Percentiles rank a stretch among this genome's conserved stretches.
Conservation (phyloP, 108 stramenopile species). For the Nitzschia palea region DNA sequence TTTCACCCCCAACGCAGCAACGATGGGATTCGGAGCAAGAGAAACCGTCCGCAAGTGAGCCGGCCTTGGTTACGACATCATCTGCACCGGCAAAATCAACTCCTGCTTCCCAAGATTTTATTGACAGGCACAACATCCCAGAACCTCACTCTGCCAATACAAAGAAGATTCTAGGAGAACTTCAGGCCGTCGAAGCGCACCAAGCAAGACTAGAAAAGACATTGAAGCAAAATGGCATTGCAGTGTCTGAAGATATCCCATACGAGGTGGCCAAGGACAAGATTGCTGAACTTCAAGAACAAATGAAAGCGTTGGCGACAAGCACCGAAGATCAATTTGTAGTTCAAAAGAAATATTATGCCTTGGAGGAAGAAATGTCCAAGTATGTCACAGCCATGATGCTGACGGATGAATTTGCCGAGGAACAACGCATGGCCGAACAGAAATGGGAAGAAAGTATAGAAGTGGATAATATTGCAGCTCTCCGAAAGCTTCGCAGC, state of each 20-base stretch:
- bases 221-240: slow-evolving; percentile 27
- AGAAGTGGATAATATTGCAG: slow-evolving; percentile 29
- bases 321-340: slow-evolving; percentile 7
- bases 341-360: slow-evolving; percentile 37
- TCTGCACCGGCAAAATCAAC: background rate
- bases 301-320: slow-evolving; percentile 27
- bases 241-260: slow-evolving; percentile 38
- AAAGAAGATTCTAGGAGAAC: slow-evolving; percentile 26
- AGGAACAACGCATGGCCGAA: slow-evolving; percentile 27
- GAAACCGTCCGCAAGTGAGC: background rate
- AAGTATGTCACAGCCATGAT: slow-evolving; percentile 38
- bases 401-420: slow-evolving; percentile 37
- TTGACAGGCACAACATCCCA: slow-evolving; percentile 17
- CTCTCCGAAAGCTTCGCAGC: slow-evolving; percentile 25
- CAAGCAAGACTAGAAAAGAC: slow-evolving; percentile 29
- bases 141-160: slow-evolving; percentile 26
- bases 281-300: slow-evolving; percentile 25
- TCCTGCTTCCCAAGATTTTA: slow-evolving; percentile 14
- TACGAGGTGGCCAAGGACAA: slow-evolving; percentile 42
- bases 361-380: slow-evolving; percentile 38
- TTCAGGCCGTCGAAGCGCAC: slow-evolving; percentile 12
- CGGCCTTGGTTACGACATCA: background rate
- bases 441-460: slow-evolving; percentile 36
- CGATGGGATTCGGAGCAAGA: background rate
- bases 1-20: too few species aligned